phyloP scores from a whole-genome alignment of 1,139 yeast species.

The Kodamaea suecica region DNA sequence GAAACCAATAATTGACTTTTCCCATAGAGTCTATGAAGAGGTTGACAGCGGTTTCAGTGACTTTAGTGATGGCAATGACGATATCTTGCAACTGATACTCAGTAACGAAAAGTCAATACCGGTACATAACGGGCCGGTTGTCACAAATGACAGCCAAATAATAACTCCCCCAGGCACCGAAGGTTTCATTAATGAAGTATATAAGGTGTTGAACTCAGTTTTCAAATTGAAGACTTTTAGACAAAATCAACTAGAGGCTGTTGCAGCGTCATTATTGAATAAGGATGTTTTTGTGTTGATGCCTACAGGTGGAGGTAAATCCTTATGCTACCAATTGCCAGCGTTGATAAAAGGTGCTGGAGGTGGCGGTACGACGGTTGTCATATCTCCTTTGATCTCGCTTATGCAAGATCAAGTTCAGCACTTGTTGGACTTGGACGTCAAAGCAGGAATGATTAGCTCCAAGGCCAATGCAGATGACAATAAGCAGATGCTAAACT shows the following conservation, averaged over 20 bases:
- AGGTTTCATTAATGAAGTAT: constrained; percentile 53
- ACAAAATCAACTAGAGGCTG: constrained; percentile 82
- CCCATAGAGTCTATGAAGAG: constrained; percentile 7
- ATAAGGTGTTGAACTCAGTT: constrained; percentile 48
- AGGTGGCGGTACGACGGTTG: constrained; percentile 83
- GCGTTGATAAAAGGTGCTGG: constrained; percentile 75
- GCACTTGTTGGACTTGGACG: constrained; percentile 62
- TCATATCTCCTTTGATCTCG: constrained; percentile 90
- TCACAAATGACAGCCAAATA: constrained; percentile 1
- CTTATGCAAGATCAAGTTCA: constrained; percentile 97
- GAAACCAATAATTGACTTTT: constrained; percentile 2
- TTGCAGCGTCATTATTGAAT: constrained; percentile 76
- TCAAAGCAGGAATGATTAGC: constrained; percentile 85
- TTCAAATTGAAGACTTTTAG: constrained; percentile 73
- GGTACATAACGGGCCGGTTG: constrained; percentile 6
- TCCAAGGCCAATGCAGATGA: constrained; percentile 69
- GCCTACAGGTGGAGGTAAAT: constrained; percentile 99
- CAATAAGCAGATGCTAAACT: constrained; percentile 58
- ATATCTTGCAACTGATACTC: constrained; percentile 27
- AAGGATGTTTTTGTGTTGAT: constrained; percentile 89
- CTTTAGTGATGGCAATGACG: constrained; percentile 39
- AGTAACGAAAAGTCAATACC: constrained; percentile 15
- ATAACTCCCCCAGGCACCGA: constrained; percentile 32
- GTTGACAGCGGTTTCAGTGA: constrained; percentile 26
- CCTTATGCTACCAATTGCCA: constrained; percentile 92